A percentile compares a stretch with the other conserved stretches of the same genome.
phyloP scores from a whole-genome alignment of 2,329 filamentous ascomycete genomes.

The Diaporthe destruens region DNA sequence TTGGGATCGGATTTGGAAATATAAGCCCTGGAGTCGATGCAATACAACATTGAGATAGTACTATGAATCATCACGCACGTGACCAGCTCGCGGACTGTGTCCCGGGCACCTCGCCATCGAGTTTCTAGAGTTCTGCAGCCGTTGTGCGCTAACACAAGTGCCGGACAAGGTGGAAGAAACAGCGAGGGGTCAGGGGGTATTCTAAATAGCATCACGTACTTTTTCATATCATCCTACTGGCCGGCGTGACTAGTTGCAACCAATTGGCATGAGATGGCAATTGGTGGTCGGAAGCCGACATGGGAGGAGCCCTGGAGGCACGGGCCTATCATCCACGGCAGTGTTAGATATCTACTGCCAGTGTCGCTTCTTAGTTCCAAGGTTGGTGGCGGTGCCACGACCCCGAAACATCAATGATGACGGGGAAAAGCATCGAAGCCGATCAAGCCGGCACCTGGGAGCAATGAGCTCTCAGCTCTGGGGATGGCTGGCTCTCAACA shows the following conservation, averaged over 20 bases:
- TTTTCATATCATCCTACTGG: not conserved
- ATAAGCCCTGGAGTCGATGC: too few species aligned
- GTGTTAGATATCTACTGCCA: not conserved
- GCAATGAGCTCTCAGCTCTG: not conserved
- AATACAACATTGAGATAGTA: too few species aligned
- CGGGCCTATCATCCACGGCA: not conserved
- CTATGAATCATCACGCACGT: too few species aligned
- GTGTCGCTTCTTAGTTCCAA: not conserved
- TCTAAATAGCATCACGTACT: not conserved
- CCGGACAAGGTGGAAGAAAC: not conserved
- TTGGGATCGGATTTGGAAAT: too few species aligned
- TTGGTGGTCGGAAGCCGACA: slow-evolving; percentile 11
- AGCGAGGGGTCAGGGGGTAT: not conserved
- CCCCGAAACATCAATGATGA: slow-evolving; percentile 9
- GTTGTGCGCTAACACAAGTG: not conserved
- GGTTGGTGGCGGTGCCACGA: not conserved
- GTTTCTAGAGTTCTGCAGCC: not conserved
- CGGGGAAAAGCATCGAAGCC: not conserved
- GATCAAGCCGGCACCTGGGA: not conserved
- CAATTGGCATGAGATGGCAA: slow-evolving; percentile 10
- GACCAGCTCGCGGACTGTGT: too few species aligned
- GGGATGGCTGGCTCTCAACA: not conserved
- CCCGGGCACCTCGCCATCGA: too few species aligned
- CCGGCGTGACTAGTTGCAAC: not conserved
- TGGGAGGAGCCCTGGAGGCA: not conserved